Evolutionary conservation across 257 asterid genomes (phyloP).

Genomic region (Solanum raphanifolium): DNA sequence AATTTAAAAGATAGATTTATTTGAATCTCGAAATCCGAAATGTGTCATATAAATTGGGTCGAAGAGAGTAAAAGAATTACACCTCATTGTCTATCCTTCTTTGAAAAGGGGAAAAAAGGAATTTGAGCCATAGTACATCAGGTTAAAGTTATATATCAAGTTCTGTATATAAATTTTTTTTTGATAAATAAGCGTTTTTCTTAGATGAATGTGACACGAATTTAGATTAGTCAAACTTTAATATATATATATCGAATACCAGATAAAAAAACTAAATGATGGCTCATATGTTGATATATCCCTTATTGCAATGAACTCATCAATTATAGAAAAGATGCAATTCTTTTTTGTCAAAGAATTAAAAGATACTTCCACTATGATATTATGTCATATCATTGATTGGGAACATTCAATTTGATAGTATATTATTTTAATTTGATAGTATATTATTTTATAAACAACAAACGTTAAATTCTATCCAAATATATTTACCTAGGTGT

Average conservation of each 20-base stretch:
- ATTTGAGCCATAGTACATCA: neutral
- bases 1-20: too few relatives aligned
- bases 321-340: neutral
- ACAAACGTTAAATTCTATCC: neutral
- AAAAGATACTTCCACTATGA: neutral
- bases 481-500: neutral
- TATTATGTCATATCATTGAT: neutral
- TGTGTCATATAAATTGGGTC: too few relatives aligned
- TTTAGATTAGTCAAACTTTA: accelerated
- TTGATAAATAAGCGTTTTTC: accelerated
- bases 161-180: too few relatives aligned
- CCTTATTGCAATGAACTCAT: neutral
- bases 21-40: too few relatives aligned
- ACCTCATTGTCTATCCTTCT: too few relatives aligned
- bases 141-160: neutral
- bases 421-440: neutral
- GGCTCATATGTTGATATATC: too few relatives aligned
- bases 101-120: accelerated
- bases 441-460: too few relatives aligned
- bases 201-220: accelerated
- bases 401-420: neutral
- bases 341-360: neutral
- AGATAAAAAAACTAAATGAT: neutral
- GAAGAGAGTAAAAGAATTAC: too few relatives aligned
- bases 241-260: neutral